Evolutionary conservation across 371 early-diverging fungal species (phyloP).

Genomic region (Phascolomyces articulosus): DNA sequence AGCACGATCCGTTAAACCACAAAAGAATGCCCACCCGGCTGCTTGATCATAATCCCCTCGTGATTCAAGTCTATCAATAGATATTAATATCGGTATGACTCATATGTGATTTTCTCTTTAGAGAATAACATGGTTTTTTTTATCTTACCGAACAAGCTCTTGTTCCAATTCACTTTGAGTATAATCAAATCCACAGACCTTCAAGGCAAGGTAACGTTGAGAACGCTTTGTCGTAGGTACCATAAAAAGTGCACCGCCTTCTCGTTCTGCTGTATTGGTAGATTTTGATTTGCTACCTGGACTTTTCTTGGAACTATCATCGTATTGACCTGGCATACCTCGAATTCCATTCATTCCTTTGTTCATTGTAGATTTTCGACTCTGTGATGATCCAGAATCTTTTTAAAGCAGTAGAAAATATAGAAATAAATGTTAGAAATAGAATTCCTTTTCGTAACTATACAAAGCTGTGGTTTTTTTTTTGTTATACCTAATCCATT

Average conservation of each 20-base stretch:
- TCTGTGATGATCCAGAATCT: background rate
- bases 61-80: conserved; percentile 59
- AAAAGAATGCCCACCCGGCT: conserved; percentile 87
- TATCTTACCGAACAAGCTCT: conserved; percentile 56
- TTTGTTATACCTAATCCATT: conserved; percentile 24
- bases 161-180: conserved; percentile 64
- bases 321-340: background rate
- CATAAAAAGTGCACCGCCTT: conserved; percentile 26
- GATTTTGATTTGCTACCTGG: background rate
- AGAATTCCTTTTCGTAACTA: too few relatives aligned
- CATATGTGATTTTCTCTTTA: too few relatives aligned
- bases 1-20: conserved; percentile 74
- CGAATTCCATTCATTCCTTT: background rate
- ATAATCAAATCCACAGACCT: conserved; percentile 78
- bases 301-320: background rate
- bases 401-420: background rate
- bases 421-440: too few relatives aligned
- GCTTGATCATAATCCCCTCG: conserved; percentile 78
- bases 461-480: background rate
- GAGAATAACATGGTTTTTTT: background rate
- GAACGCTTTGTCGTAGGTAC: conserved; percentile 53
- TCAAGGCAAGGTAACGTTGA: conserved; percentile 70
- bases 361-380: background rate
- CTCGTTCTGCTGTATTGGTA: background rate
- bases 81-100: too few relatives aligned